Conservation (phyloP, 2,329 filamentous ascomycete species). For the Drechslerella coelobrocha region DNA sequence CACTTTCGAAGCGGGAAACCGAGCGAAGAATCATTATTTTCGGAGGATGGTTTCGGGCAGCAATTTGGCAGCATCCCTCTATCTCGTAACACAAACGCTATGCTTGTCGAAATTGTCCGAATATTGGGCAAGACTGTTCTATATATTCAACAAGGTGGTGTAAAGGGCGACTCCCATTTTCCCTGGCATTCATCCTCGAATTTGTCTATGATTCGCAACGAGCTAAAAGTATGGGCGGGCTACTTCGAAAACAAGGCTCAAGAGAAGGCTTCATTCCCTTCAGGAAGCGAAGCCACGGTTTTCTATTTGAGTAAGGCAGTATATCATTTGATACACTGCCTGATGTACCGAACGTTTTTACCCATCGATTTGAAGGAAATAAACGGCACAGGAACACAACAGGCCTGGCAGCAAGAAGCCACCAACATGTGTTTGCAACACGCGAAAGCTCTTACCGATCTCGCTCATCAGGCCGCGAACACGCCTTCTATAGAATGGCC, state of each 20-base stretch:
- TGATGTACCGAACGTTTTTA: conserved; percentile 85
- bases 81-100: conserved; percentile 65
- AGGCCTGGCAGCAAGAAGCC: conserved; percentile 91
- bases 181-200: conserved; percentile 88
- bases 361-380: conserved; percentile 84
- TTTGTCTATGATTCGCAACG: conserved; percentile 82
- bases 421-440: conserved; percentile 87
- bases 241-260: conserved; percentile 78
- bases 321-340: conserved; percentile 84
- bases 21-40: conserved; percentile 79
- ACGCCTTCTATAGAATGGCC: conserved; percentile 82
- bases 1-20: conserved; percentile 64
- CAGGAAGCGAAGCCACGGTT: conserved; percentile 74
- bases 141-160: conserved; percentile 82
- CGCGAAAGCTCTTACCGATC: conserved; percentile 83
- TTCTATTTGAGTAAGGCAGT: conserved; percentile 83
- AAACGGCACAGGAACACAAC: conserved; percentile 67
- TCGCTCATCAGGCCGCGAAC: conserved; percentile 76
- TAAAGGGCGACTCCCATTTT: conserved; percentile 88
- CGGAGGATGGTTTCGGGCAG: conserved; percentile 46
- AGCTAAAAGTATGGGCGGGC: conserved; percentile 83
- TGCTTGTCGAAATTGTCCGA: conserved; percentile 83
- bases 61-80: conserved; percentile 39
- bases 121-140: conserved; percentile 83
- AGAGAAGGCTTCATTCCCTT: conserved; percentile 58